Base-by-base conservation (phyloP, 352 stramenopile species). In the Phytopythium vexans region DNA sequence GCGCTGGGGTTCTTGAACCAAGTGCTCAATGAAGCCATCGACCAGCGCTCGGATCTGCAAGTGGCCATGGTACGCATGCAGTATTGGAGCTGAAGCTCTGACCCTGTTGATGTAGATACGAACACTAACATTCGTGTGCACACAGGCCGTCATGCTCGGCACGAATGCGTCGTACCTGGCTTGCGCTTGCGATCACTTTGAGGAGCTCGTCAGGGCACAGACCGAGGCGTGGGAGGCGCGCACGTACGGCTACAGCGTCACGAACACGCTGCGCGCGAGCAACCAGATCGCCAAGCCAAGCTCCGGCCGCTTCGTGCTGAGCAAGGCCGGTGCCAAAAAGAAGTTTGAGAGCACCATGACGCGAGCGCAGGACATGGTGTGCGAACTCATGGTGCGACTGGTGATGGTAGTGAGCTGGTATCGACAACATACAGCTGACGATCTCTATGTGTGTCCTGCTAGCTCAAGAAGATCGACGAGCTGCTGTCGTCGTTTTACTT, bases 381-480 rank as follows among this genome's bases (percentile, higher is more conserved):
- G 81, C 43, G 81, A 92, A 44, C 63, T 92, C 44, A 92, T 92
- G 78, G 81, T 91, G 58, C 6, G 70, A 65, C 14, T 52, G 9
- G 6, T 14, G 37, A 52, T 48, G 21, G 21, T 27, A 2, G 21
- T 27, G 21, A 27, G 2, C 21, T 27, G 21, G 21, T 11, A n/a
- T 32, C 7, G 1, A 10, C 27, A 54, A 4, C 31, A 41, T 35
- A 4, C n/a, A 15, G 3, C 8, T 42, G 38, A 3, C 35, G 31
- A 21, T 50, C 45, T 60, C 2, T 49, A 3, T 35, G 12, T 52
- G 6, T 21, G 57, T 52, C 8, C 33, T 27, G 21, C 21, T 27
- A 92, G 82, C 64, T 92, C 36, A 91, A 89, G 55, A 92, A 90
- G 51, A 90, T 90, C 35, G 79, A 92, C 47, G 80, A 89, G 46